Evolutionary conservation across 371 early-diverging fungal genomes (phyloP), one percentile per base, ranked within the genome.

Genomic region (Sporodiniella umbellata): DNA sequence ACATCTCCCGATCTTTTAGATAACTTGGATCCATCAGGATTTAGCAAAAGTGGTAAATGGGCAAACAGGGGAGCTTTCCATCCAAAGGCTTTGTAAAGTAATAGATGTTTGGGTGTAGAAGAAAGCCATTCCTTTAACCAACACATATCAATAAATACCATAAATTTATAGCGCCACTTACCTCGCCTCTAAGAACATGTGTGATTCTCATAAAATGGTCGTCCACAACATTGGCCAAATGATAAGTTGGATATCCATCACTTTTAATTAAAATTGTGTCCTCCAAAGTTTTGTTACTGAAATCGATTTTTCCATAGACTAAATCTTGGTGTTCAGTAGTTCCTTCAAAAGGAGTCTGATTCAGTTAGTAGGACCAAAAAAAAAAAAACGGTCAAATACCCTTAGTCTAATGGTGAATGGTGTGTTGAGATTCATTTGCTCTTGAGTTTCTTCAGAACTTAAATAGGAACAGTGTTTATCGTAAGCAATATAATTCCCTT

Each of bases 191-290:
- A 23, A 97, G 61, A 7, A 97, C 96, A 60, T 94, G 95, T 0
- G 93, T 88, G 23, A 97, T 91, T 7, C 75, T 74, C 95, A 97
- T 95, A 15, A 78, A 43, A 54, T 92, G 88, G 54, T 97, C 97
- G 60, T 97, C 97, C 0, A 95, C 91, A 1, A 95, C 96, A 57
- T 93, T 94, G 5, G 97, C 97, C 23, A 97, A 73, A 59, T 97
- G 97, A 61, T 97, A 97, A 0, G 97, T 97, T 0, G 97, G 94
- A 40, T 77, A 82, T 2, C 95, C 95, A 63, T 95, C 94, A 54
- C 93, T 88, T 61, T 97, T 97, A 45, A 97, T 62, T 26, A 97
- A 57, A 42, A 97, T 86, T 4, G 87, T 79, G 62, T 97, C 97
- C 48, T 95, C 95, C n/a, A 91, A 72, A 3, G 79, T 78, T 26